Conservation (phyloP, 1,139 yeast genomes). For the Candida albicans region DNA sequence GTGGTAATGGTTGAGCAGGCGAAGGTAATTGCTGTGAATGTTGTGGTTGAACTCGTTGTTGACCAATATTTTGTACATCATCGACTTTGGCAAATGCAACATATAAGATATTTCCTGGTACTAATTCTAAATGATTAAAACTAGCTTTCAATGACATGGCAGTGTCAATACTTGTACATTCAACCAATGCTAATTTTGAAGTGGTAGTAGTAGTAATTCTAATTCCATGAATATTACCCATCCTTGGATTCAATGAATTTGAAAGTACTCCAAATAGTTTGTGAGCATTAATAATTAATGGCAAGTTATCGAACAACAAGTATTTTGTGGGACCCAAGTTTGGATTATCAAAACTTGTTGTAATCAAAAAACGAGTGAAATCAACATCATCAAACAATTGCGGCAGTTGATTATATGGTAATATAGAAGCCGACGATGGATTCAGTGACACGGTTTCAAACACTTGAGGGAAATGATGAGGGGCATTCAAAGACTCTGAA, state of each 20-base stretch:
- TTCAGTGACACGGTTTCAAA: conserved; percentile 9
- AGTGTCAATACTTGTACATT: conserved; percentile 66
- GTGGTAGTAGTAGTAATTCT: conserved; percentile 51
- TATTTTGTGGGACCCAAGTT: conserved; percentile 76
- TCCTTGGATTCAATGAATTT: conserved; percentile 28
- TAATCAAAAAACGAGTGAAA: conserved; percentile 38
- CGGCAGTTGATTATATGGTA: conserved; percentile 10
- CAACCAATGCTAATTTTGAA: conserved; percentile 62
- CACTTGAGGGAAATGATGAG: conserved; percentile 13
- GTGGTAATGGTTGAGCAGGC: conserved; percentile 2
- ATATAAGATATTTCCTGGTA: conserved; percentile 66
- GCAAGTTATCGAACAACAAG: conserved; percentile 75
- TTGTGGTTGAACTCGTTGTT: conserved; percentile 2
- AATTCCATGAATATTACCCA: conserved; percentile 40
- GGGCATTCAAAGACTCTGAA: background rate
- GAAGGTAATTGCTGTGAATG: background rate
- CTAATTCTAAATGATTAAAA: conserved; percentile 78
- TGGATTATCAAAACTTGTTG: conserved; percentile 68
- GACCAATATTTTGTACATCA: conserved; percentile 16
- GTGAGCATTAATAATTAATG: conserved; percentile 43
- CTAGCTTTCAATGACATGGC: conserved; percentile 78
- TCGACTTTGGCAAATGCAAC: conserved; percentile 68
- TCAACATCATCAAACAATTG: conserved; percentile 56
- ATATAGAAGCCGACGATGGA: conserved; percentile 16
- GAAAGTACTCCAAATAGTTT: conserved; percentile 36